A percentile compares a stretch with the other conserved stretches of the same genome.
These are phyloP conservation scores for Wakefieldia striispora DNA, from an alignment of 768 basidiomycete species.

Conservation along the genomic window DNA sequence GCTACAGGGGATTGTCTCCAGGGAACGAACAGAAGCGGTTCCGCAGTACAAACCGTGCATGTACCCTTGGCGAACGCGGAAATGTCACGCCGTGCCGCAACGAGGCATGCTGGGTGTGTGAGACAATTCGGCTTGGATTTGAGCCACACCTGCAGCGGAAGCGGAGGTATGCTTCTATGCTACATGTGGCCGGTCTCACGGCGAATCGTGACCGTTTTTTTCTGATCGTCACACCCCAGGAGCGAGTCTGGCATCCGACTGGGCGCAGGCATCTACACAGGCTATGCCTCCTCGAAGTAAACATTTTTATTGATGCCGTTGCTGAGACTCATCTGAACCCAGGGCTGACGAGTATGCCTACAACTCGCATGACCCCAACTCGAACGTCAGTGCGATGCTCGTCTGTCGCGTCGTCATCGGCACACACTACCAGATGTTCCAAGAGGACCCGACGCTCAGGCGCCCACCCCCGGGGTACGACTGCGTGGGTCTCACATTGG, in stretches of 20 bases:
- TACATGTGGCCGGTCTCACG: background rate
- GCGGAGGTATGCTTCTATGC: slow-evolving; percentile 11
- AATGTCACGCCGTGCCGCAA: slow-evolving; percentile 15
- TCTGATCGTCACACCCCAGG: background rate
- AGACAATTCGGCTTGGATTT: slow-evolving; percentile 23
- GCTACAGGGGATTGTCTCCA: background rate
- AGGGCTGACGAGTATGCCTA: slow-evolving; percentile 20
- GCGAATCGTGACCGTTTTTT: background rate
- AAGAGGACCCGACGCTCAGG: slow-evolving; percentile 12
- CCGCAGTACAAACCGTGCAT: slow-evolving; percentile 20
- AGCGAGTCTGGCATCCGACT: slow-evolving; percentile 19
- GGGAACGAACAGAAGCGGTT: slow-evolving; percentile 28
- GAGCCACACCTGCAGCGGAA: slow-evolving; percentile 21
- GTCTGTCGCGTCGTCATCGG: slow-evolving; percentile 26
- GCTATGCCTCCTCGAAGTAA: slow-evolving; percentile 22
- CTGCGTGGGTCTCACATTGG: slow-evolving; percentile 13
- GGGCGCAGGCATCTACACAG: slow-evolving; percentile 27
- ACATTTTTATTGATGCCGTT: background rate
- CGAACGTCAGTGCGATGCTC: slow-evolving; percentile 18
- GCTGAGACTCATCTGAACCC: background rate
- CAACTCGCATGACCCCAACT: slow-evolving; percentile 7
- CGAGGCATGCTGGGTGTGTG: slow-evolving; percentile 16
- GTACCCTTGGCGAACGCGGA: slow-evolving; percentile 20
- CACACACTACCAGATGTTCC: background rate
- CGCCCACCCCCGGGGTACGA: slow-evolving; percentile 19